phyloP scores from a whole-genome alignment of 805 yeast species.

The Lipomyces orientalis region DNA sequence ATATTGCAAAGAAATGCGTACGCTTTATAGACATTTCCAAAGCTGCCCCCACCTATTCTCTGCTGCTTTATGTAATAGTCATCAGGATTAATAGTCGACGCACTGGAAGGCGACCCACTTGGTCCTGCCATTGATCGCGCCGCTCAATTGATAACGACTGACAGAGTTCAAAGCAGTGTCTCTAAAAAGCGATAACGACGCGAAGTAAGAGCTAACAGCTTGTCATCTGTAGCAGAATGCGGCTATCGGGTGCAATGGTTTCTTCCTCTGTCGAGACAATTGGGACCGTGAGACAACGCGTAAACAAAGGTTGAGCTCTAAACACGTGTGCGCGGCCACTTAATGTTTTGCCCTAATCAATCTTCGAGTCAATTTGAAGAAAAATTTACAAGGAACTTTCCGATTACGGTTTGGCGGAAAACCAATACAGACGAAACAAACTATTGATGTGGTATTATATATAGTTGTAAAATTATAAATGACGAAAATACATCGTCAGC shows the following conservation, averaged over 20 bases:
- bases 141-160: neutral
- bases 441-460: neutral
- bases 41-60: conserved; percentile 82
- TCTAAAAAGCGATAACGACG: neutral
- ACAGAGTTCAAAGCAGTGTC: neutral
- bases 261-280: neutral
- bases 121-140: neutral
- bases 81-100: conserved; percentile 24
- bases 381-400: no score
- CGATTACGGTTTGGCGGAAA: no score
- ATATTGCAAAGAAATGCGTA: conserved; percentile 22
- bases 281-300: neutral
- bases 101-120: neutral
- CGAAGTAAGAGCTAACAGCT: neutral
- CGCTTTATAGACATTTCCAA: conserved; percentile 85
- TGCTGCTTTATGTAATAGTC: conserved; percentile 40
- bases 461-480: neutral
- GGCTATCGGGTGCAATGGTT: neutral
- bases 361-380: neutral
- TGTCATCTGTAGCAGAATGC: neutral
- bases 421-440: no score
- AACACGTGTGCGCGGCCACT: neutral
- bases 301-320: neutral
- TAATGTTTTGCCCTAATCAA: neutral
- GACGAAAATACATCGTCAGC: neutral